Evolutionary conservation across 2,329 filamentous ascomycete genomes (phyloP).

Genomic region (Nothophaeocryptopus gaeumannii): DNA sequence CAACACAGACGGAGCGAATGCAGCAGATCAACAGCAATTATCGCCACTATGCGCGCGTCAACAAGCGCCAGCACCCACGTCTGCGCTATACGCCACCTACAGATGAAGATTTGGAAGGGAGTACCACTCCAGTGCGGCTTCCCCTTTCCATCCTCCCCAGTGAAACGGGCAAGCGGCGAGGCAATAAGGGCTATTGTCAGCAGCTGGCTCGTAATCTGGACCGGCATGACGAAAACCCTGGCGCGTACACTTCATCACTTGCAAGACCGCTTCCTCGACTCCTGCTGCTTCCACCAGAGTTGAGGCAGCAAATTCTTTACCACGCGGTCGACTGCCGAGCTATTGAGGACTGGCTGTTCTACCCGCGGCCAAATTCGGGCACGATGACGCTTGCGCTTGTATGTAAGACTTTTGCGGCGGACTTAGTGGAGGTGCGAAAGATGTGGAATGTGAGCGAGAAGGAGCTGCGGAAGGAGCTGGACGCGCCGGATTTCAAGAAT

Average conservation of each 20-base stretch:
- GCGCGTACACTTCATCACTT: not conserved
- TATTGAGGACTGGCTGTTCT: constrained; percentile 10
- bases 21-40: not conserved
- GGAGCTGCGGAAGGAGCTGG: not conserved
- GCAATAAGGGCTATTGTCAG: constrained; percentile 12
- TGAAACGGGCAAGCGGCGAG: constrained; percentile 1
- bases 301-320: constrained; percentile 14
- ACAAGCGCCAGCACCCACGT: not conserved
- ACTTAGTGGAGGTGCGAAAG: constrained; percentile 10
- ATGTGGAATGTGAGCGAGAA: constrained; percentile 10
- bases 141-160: constrained; percentile 1
- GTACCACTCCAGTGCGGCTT: not conserved
- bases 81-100: not conserved
- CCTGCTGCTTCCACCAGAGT: constrained; percentile 14
- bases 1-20: too few relatives aligned
- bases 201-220: constrained; percentile 13
- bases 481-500: not conserved
- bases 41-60: not conserved
- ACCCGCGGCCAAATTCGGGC: constrained; percentile 4
- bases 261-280: constrained; percentile 8
- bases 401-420: constrained; percentile 11
- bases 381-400: constrained; percentile 9
- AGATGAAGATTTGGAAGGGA: not conserved
- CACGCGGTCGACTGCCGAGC: constrained; percentile 4
- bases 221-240: constrained; percentile 9